Evolutionary conservation across 1,139 yeast species (phyloP), one percentile per base, ranked within the genome.

Genomic region (Debaryomycetaceae sp.): DNA sequence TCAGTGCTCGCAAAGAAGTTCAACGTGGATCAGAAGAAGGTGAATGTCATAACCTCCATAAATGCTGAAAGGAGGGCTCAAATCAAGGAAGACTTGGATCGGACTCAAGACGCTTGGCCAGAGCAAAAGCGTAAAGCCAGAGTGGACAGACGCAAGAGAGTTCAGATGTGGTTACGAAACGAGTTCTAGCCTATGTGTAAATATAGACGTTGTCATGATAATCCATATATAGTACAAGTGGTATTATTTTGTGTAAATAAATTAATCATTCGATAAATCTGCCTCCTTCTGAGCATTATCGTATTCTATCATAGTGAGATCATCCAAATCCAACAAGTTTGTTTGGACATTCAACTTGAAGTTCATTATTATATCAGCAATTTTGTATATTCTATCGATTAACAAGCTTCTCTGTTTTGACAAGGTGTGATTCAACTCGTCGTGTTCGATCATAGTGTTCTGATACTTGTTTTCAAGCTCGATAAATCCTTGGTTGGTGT

Each of bases 331-430:
- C 55, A 80, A 82, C 38, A 84, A 65, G 36, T 79, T 72, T 31
- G 75, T 73, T 58, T 85, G 91, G 40, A 86, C 74, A 45, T 76
- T 78, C 45, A 82, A 65, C 65, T 87, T 87, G 65, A 87, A 84
- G 41, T 72, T 76, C 44, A 85, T 78, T 36, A 83, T 78, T 44
- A 66, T 71, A 46, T 82, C 81, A 45, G 87, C 78, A 56, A 83
- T 73, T 47, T 73, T 72, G 49, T 76, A 78, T 34, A 84, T 76
- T 48, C 78, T 78, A 41, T 76, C 75, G 49, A 76, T 78, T 55
- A 85, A 65, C 11, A 63, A 66, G 43, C 72, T 73, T 38, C 83
- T 72, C 42, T 78, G 72, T 38, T 71, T 69, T 43, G 72, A 67
- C 23, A 83, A 66, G 13, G 74, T 71, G 46, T 72, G 76, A 43